Evolutionary conservation across 768 basidiomycete genomes (phyloP), one percentile per base, ranked within the genome.

Genomic region (Pilatotrama ljubarskyi): DNA sequence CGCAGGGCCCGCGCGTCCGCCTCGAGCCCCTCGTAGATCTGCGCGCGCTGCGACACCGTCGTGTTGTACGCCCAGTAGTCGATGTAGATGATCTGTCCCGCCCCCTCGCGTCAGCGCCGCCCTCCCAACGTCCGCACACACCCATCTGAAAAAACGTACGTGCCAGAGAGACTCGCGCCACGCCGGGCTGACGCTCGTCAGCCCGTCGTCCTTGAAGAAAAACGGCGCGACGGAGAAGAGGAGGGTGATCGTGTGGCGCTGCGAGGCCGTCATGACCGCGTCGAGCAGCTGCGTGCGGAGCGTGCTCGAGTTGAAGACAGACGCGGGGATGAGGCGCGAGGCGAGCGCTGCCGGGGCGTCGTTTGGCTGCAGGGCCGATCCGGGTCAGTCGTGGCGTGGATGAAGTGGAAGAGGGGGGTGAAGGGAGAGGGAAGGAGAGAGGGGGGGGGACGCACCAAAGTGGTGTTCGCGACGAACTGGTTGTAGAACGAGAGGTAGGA

Each of bases 91-190:
- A 44, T 22, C 43, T 44, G 22, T 13, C 5, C 14, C 29, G 29
- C 29, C 4, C 29, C 5, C 10, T 10, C 29, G 5, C 29, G 29
- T 32, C 29, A 32, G 29, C 29, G 10, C 10, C 29, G 10, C 29
- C 10, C 29, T 10, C 10, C 29, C 29, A 5, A 20, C 18, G n/a
- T 41, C 40, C 40, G 13, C 13, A 5, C 7, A 6, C 5, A n/a
- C 13, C 40, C 40, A 41, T 5, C 5, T 6, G 40, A 6, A 41
- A 41, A 5, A 20, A 36, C 54, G 42, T 4, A 55, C 54, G 18
- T 55, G 54, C 54, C 54, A 55, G 6, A 55, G 18, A 2, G 54
- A 25, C 5, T 36, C 32, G 13, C 54, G 42, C 54, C 54, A 55
- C 11, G 46, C 54, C 1, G 43, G 54, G 15, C 26, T 55, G n/a